Evolutionary conservation across 306 rosid species (phyloP).

Genomic region (Cucurbita maxima): DNA sequence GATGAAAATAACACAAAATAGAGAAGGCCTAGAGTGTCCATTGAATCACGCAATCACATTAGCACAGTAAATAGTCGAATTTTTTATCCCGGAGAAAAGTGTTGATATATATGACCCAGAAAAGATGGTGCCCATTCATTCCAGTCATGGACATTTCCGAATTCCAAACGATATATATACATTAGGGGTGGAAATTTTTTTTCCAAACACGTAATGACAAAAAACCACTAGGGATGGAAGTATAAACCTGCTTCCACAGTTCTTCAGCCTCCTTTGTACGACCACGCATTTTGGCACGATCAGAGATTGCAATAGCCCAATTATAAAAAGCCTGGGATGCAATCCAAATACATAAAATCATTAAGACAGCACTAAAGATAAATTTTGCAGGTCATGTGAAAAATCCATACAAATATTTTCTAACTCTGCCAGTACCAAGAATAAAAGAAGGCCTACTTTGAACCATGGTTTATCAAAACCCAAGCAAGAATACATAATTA

Average conservation of each 20-base stretch:
- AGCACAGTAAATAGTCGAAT: background rate
- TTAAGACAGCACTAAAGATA: background rate
- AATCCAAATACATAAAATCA: background rate
- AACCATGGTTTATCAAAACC: background rate
- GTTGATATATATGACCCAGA: background rate
- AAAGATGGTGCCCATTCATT: conserved; percentile 1
- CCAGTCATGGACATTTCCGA: background rate
- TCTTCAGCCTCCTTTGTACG: conserved; percentile 99
- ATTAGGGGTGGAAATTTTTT: background rate
- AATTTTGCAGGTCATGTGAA: background rate
- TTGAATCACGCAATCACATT: background rate
- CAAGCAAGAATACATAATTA: background rate
- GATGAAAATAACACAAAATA: background rate
- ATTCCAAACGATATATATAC: background rate
- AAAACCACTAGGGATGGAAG: conserved; percentile 2
- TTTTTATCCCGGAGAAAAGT: background rate
- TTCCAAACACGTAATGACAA: background rate
- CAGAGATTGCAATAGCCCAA: conserved; percentile 99
- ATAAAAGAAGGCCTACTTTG: background rate
- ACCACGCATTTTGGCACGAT: conserved; percentile 98
- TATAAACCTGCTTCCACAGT: conserved; percentile 86
- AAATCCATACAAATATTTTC: background rate
- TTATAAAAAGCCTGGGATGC: conserved; percentile 77
- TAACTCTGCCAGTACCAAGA: background rate
- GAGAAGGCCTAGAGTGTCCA: background rate